phyloP scores from a whole-genome alignment of 192 early-diverging fungal genomes.

The Backusella tuberculispora region DNA sequence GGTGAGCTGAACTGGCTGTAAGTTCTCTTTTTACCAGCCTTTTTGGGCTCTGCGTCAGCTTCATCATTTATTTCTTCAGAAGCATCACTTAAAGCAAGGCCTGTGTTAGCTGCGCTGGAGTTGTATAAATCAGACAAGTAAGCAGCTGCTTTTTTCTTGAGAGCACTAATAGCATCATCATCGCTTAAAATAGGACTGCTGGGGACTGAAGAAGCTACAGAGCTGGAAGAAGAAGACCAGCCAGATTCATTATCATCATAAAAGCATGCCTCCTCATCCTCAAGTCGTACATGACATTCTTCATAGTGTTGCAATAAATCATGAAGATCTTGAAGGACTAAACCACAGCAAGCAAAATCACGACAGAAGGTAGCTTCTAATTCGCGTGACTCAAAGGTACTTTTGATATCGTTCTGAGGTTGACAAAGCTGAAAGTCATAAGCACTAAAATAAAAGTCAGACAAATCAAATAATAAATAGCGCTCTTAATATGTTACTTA shows the following conservation, averaged over 20 bases:
- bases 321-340: slow-evolving; percentile 87
- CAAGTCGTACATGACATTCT: slow-evolving; percentile 89
- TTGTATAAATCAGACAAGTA: slow-evolving; percentile 37
- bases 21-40: slow-evolving; percentile 28
- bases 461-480: neutral
- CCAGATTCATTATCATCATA: slow-evolving; percentile 46
- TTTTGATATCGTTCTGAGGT: slow-evolving; percentile 36
- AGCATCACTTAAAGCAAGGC: slow-evolving; percentile 16
- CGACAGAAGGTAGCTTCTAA: slow-evolving; percentile 92
- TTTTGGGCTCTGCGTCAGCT: slow-evolving; percentile 9
- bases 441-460: slow-evolving; percentile 22
- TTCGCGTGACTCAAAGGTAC: slow-evolving; percentile 61
- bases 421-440: slow-evolving; percentile 37
- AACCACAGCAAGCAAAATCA: slow-evolving; percentile 95
- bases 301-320: slow-evolving; percentile 97
- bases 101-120: slow-evolving; percentile 3
- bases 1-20: slow-evolving; percentile 16
- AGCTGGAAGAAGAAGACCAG: slow-evolving; percentile 23
- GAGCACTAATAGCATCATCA: slow-evolving; percentile 23
- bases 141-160: slow-evolving; percentile 43
- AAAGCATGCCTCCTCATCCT: slow-evolving; percentile 72
- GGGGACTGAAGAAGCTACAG: slow-evolving; percentile 6
- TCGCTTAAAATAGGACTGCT: slow-evolving; percentile 32
- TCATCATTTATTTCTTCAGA: slow-evolving; percentile 16
- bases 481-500: slow-evolving; percentile 25